Evolutionary conservation across 306 rosid species (phyloP), one percentile per base, ranked within the genome.

Genomic region (Casuarina cunninghamiana): DNA sequence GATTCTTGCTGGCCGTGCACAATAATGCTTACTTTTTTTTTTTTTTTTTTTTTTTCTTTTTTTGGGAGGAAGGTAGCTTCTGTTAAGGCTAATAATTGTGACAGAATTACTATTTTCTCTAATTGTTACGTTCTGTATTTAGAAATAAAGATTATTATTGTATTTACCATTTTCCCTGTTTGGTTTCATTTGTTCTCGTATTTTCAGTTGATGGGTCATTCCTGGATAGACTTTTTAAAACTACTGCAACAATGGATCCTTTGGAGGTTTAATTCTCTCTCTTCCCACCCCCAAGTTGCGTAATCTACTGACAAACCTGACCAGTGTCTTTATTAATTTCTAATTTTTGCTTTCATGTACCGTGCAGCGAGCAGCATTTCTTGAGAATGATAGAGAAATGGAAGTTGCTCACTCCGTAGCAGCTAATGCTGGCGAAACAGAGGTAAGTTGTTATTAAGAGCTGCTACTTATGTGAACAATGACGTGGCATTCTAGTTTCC

Each of bases 401-500:
- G 99, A 96, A 88, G 91, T 77, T 79, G 98, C 99, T 81, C 98
- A 96, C 86, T 82, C 91, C 6, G 88, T 91, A 32, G 99, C 99
- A 44, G 99, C 98, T 54, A 89, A 78, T 85, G 94, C 87, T 80
- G 99, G 99, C 37, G 98, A 96, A 50, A 96, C 99, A 21, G 85
- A 87, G 83, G 99, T 93, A 86, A 72, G 72, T 69, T 72, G 51
- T 49, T 53, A n/a, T 44, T 74, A 54, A 53, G 54, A 37, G 26
- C 11, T 43, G 53, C 71, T 21, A 66, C 41, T 57, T 41, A n/a
- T 15, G 42, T 35, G 11, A 5, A 74, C 42, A 49, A 69, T 13
- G n/a, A 68, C 72, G 55, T 67, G 42, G 10, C 61, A 53, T 58
- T 51, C 65, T 74, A 53, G 45, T 5, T 65, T 10, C 37, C 42